A percentile compares a stretch with the other conserved stretches of the same genome.
phyloP scores from a whole-genome alignment of 768 basidiomycete species.

The Agrocybe chaxingu region DNA sequence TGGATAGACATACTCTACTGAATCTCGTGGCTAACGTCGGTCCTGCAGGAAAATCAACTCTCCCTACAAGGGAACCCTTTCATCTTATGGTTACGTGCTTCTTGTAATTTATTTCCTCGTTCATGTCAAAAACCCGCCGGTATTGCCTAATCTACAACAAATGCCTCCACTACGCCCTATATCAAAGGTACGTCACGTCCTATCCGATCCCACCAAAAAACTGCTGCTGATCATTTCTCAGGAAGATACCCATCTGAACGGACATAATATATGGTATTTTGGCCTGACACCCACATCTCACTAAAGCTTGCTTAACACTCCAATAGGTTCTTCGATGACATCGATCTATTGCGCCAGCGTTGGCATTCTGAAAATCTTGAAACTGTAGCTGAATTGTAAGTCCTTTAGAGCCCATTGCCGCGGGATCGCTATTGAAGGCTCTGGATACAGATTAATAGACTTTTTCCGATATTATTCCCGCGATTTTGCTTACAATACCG shows the following conservation, averaged over 20 bases:
- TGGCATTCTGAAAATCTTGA: slow-evolving; percentile 96
- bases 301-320: slow-evolving; percentile 13
- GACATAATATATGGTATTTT: slow-evolving; percentile 75
- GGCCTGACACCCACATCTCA: not conserved
- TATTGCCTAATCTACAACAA: slow-evolving; percentile 93
- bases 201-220: slow-evolving; percentile 1
- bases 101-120: slow-evolving; percentile 97
- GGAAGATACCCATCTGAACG: slow-evolving; percentile 81
- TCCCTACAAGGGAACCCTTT: slow-evolving; percentile 94
- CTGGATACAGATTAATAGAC: slow-evolving; percentile 74
- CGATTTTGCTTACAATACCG: slow-evolving; percentile 88
- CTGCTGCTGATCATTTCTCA: slow-evolving; percentile 23
- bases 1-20: not conserved
- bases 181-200: slow-evolving; percentile 49
- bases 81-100: slow-evolving; percentile 96
- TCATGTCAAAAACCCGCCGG: slow-evolving; percentile 96
- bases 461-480: slow-evolving; percentile 97
- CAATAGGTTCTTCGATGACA: slow-evolving; percentile 93
- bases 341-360: slow-evolving; percentile 84
- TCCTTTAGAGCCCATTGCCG: slow-evolving; percentile 23
- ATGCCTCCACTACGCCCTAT: slow-evolving; percentile 90
- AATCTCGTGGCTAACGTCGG: not conserved
- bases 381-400: slow-evolving; percentile 85
- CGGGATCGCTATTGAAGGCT: slow-evolving; percentile 8
- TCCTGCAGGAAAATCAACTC: slow-evolving; percentile 89